Evolutionary conservation across 2,329 filamentous ascomycete species (phyloP), one percentile per base, ranked within the genome.

Genomic region (Thermochaetoides dissita): DNA sequence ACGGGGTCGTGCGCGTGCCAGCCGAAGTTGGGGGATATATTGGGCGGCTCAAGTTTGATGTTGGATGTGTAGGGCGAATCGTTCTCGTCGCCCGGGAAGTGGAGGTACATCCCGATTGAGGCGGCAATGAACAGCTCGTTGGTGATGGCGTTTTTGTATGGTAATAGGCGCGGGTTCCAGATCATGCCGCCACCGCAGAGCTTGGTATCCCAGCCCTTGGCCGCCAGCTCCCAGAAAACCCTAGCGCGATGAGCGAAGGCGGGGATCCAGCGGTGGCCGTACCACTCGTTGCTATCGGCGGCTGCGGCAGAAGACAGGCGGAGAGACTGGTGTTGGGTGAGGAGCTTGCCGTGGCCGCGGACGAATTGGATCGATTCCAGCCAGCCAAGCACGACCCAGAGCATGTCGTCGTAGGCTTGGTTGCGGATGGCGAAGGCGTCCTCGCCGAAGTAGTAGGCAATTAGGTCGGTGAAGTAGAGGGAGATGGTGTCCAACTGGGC

Each of bases 81-180:
- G 49, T 88, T 85, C 32, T 70, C 62, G 57, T 94, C 86, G 1
- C 86, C 84, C 0, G 88, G 85, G 50, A 88, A 93, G 56, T 89
- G 74, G 6, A 91, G 71, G 57, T 94, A 95, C 89, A 96, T 95
- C 41, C 72, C 75, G 32, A 89, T 74, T 17, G 84, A 91, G 0
- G 85, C 86, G 0, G 88, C 72, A 46, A 95, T 84, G 63, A 75
- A 95, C 1, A 95, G 72, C 57, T 95, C 78, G 55, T 95, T 95
- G 30, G 89, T 96, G 53, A 96, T 93, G 48, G 89, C 86, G 55
- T 96, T 96, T 58, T 95, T 96, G 66, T 95, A 96, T 0, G 87
- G 86, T 34, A 71, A 61, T 29, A 89, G 64, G 32, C 76, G 74
- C 3, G 85, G 85, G 51, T 84, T 93, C 89, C 89, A 96, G 10